Evolutionary conservation across 2,329 filamentous ascomycete genomes (phyloP).

Genomic region (Chrysosporium keratinophilum): DNA sequence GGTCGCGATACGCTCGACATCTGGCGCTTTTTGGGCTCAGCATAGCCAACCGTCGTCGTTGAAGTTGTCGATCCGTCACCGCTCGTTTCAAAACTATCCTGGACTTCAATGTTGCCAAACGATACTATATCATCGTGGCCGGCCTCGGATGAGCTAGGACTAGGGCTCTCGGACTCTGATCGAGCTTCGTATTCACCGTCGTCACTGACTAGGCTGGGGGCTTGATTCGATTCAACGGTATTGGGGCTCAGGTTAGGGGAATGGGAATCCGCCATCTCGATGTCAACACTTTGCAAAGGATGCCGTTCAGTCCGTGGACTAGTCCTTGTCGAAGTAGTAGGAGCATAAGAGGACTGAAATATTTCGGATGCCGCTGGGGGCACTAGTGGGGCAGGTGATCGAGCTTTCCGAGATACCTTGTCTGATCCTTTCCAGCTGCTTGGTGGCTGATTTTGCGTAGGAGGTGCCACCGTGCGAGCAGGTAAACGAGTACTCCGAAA

Average conservation of each 20-base stretch:
- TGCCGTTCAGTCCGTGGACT: conserved; percentile 13
- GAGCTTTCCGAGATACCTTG: conserved; percentile 29
- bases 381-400: conserved; percentile 34
- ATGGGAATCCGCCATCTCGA: conserved; percentile 36
- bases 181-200: conserved; percentile 64
- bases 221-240: conserved; percentile 61
- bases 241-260: conserved; percentile 55
- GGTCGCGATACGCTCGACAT: conserved; percentile 24
- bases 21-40: conserved; percentile 24
- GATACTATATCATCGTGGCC: conserved; percentile 48
- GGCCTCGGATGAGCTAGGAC: conserved; percentile 36
- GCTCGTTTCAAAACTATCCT: conserved; percentile 35
- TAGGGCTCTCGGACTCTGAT: conserved; percentile 54
- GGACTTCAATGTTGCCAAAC: conserved; percentile 37
- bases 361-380: conserved; percentile 23
- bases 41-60: conserved; percentile 26
- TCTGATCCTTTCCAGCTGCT: conserved; percentile 50
- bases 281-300: conserved; percentile 27
- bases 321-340: conserved; percentile 36
- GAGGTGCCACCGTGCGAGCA: conserved; percentile 47
- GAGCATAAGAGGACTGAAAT: conserved; percentile 25
- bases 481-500: conserved; percentile 40
- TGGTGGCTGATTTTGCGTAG: conserved; percentile 41
- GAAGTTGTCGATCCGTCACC: conserved; percentile 23
- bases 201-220: conserved; percentile 69